Percentiles rank a stretch among this genome's conserved stretches.
Conservation (phyloP, 495 filamentous ascomycete species). For the Podospora anserina region DNA sequence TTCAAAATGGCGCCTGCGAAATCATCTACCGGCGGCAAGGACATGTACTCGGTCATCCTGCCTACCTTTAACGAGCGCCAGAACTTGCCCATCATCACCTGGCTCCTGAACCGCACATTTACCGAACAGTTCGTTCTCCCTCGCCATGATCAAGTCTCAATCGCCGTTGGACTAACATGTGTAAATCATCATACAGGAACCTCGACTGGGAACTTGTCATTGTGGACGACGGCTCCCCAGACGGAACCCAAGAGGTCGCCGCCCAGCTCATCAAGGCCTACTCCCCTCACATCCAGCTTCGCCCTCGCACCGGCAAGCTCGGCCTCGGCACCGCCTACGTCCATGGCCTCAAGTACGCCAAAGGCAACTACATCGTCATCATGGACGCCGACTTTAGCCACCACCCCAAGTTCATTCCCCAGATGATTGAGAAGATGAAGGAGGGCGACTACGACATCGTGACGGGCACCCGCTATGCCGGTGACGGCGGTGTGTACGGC, state of each 20-base stretch:
- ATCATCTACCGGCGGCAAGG: constrained; percentile 32
- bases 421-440: constrained; percentile 77
- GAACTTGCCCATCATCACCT: constrained; percentile 93
- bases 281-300: constrained; percentile 72
- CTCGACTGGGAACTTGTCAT: constrained; percentile 96
- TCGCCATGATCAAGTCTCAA: neutral
- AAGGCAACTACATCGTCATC: constrained; percentile 94
- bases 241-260: constrained; percentile 87
- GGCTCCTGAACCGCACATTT: constrained; percentile 89
- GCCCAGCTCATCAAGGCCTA: constrained; percentile 85
- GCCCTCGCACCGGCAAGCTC: constrained; percentile 87
- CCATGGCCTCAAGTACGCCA: constrained; percentile 81
- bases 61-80: constrained; percentile 97
- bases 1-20: constrained; percentile 27
- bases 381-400: constrained; percentile 99
- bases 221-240: constrained; percentile 95
- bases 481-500: constrained; percentile 87
- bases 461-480: constrained; percentile 89
- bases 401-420: constrained; percentile 92
- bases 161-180: neutral
- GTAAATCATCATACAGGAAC: constrained; percentile 52
- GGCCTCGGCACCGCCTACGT: constrained; percentile 96
- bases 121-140: constrained; percentile 63
- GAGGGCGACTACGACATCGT: constrained; percentile 84
- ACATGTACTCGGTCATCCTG: constrained; percentile 95